Percentiles rank a stretch among this genome's conserved stretches.
phyloP scores from a whole-genome alignment of 2,329 filamentous ascomycete species.

The Phialocephala sp. region DNA sequence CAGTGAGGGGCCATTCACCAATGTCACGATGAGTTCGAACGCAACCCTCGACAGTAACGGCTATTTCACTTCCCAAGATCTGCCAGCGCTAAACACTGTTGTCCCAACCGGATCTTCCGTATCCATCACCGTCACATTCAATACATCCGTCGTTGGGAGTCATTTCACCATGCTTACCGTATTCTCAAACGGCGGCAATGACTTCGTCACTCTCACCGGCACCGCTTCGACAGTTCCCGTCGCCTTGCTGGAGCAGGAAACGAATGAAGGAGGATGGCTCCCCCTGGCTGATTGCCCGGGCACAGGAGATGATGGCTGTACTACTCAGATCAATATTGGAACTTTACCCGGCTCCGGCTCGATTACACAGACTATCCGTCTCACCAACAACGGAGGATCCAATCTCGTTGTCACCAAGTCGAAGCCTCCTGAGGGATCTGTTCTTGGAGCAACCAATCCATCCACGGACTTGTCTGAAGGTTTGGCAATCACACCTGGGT shows the following conservation, averaged over 20 bases:
- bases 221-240: not conserved
- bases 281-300: not conserved
- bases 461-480: constrained; percentile 4
- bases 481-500: not conserved
- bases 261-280: constrained; percentile 7
- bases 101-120: not conserved
- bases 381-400: constrained; percentile 4
- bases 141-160: not conserved
- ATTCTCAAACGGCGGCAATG: not conserved
- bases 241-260: not conserved
- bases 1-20: not conserved
- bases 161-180: not conserved
- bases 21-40: not conserved
- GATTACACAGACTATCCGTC: not conserved
- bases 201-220: not conserved
- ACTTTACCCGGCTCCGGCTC: not conserved
- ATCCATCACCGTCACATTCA: not conserved
- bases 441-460: constrained; percentile 10
- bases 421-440: not conserved
- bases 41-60: not conserved
- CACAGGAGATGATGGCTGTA: not conserved
- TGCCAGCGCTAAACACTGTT: not conserved
- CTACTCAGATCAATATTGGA: constrained; percentile 7
- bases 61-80: constrained; percentile 2
- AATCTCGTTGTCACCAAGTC: not conserved